Base-by-base conservation (phyloP, 1,284 basidiomycete genomes). In the Irpex sp. region DNA sequence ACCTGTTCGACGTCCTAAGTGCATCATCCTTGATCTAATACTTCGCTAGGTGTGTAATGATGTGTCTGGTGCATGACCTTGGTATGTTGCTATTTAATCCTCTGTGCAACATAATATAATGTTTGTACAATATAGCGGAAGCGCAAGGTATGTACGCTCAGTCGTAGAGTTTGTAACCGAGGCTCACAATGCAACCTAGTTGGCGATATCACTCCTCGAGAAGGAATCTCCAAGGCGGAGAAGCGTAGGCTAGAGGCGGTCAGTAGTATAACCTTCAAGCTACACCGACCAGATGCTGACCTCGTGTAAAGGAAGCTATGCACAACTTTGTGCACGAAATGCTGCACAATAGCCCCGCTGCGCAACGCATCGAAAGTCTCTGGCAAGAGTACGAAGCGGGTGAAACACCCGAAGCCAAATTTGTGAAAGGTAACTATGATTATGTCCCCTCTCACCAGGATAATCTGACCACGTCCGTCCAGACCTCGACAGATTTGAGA, bases 351-450 rank as follows among this genome's bases (percentile, higher is more conserved):
- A 90, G 82, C 61, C 86, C 92, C 9, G 92, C 92, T 0, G 90
- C 93, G 0, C 81, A 90, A 65, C 81, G 88, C 26, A 94, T 99
- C 63, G 80, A 88, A 66, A 78, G 84, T 0, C 77, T 98, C 0
- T 98, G 93, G 93, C 79, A 89, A 87, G 97, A 99, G 78, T 98
- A 98, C 72, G 97, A 99, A 78, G 88, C 86, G 50, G 84, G 92
- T 3, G 71, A 84, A 69, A 93, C 92, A 0, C 77, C 86, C 8
- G 97, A 98, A 76, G 92, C 95, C 0, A 88, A 83, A 67, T 92
- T 98, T 68, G 96, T 98, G 63, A 98, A 99, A 83, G 95, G 94
- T 83, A 68, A 66, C 74, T 65, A 60, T 51, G 46, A 66, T 26
- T 26, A 17, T 63, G 26, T 5, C 35, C 9, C 11, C 11, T 17